Evolutionary conservation across 805 yeast species (phyloP).

Genomic region (Ogataea ramenticola): DNA sequence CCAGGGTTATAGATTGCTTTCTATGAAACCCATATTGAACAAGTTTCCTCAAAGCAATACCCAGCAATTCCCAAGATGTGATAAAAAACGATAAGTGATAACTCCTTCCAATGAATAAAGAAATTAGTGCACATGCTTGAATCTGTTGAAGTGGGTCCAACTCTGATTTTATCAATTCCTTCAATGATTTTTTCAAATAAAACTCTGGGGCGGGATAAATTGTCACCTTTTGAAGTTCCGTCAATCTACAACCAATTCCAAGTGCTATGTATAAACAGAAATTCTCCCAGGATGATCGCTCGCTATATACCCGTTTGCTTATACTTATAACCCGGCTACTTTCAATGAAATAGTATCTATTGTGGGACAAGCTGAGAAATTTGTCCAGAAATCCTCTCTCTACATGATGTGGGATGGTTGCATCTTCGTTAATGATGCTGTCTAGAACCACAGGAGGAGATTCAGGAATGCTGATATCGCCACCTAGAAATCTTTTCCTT

Average conservation of each 20-base stretch:
- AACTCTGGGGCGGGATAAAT: conserved; percentile 13
- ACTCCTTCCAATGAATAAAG: conserved; percentile 13
- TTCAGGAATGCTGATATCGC: not conserved
- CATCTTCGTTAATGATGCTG: conserved; percentile 7
- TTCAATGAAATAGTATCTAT: conserved; percentile 13
- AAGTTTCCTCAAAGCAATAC: conserved; percentile 15
- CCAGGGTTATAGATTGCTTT: conserved; percentile 9
- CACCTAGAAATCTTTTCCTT: conserved; percentile 11
- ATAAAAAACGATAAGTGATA: conserved; percentile 13
- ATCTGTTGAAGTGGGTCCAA: conserved; percentile 12
- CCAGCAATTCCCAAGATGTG: conserved; percentile 16
- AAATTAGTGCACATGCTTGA: conserved; percentile 14
- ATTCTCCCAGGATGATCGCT: conserved; percentile 11
- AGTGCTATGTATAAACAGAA: conserved; percentile 11
- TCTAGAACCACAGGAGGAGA: conserved; percentile 7
- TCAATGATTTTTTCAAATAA: conserved; percentile 12
- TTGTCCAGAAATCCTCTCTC: conserved; percentile 9
- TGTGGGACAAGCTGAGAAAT: conserved; percentile 13
- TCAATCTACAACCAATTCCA: conserved; percentile 14
- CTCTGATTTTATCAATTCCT: conserved; percentile 6
- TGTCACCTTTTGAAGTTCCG: conserved; percentile 11
- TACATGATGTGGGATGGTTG: conserved; percentile 7
- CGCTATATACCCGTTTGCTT: conserved; percentile 2
- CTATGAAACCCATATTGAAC: conserved; percentile 15
- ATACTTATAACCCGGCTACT: conserved; percentile 5